A percentile compares a stretch with the other conserved stretches of the same genome.
These are phyloP conservation scores for Gamarada debralockiae DNA, from an alignment of 495 filamentous ascomycete genomes.

Conservation along the genomic window DNA sequence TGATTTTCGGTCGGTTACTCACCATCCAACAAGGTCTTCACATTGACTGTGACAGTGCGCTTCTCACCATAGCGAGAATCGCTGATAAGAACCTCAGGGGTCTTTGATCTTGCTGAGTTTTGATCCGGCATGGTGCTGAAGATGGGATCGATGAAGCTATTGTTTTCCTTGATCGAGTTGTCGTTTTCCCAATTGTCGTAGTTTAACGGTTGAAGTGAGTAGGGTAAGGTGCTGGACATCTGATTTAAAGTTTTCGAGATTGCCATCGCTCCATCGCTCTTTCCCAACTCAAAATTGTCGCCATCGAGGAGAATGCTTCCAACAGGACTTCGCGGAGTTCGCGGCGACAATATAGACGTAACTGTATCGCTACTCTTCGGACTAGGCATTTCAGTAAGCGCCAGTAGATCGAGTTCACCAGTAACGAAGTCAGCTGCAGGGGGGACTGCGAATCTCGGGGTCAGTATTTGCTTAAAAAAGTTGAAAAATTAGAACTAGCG, in stretches of 20 bases:
- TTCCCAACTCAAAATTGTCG: not conserved
- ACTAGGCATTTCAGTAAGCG: slow-evolving; percentile 24
- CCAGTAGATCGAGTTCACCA: slow-evolving; percentile 38
- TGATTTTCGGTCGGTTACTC: slow-evolving; percentile 1
- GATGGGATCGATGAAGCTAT: slow-evolving; percentile 16
- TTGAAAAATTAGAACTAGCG: too few relatives aligned
- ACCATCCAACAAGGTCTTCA: slow-evolving; percentile 19
- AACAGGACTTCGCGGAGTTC: slow-evolving; percentile 19
- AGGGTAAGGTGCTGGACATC: slow-evolving; percentile 3
- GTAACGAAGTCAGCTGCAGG: slow-evolving; percentile 47
- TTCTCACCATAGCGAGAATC: slow-evolving; percentile 1
- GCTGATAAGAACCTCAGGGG: not conserved
- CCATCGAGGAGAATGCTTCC: not conserved
- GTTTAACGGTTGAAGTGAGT: slow-evolving; percentile 1
- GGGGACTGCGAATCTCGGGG: too few relatives aligned
- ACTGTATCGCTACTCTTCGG: slow-evolving; percentile 9
- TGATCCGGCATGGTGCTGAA: slow-evolving; percentile 6
- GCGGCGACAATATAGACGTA: slow-evolving; percentile 9
- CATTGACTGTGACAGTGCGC: slow-evolving; percentile 17
- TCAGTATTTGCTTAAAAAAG: too few relatives aligned
- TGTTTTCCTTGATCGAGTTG: not conserved
- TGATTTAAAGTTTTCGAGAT: not conserved
- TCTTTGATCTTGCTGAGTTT: not conserved
- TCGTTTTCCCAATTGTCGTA: slow-evolving; percentile 8
- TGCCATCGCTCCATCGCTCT: not conserved